Base-by-base conservation (phyloP, 257 asterid genomes). In the Nicotiana undulata region DNA sequence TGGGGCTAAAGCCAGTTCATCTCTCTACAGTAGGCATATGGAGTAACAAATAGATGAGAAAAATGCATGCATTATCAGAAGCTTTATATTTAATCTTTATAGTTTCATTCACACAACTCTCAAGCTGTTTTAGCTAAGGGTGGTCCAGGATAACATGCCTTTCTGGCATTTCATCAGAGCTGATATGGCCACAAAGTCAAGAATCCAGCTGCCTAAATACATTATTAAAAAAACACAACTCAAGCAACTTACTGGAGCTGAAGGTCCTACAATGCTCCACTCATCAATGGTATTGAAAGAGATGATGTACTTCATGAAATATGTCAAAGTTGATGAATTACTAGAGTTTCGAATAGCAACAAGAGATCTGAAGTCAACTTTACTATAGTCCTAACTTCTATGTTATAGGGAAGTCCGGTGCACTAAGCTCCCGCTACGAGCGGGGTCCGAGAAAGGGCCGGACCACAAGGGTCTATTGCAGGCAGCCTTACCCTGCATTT, bases 1-100 rank as follows among this genome's bases (percentile, higher is more conserved):
- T 85, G 87, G 87, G 87, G 85, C 81, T 67, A 81, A 83, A 79
- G 82, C 90, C 97, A 91, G 96, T 87, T 89, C 93, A 91, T 89
- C 64, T 56, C 66, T 56, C 37, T 44, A 82, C 44, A 24, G 61
- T 51, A 20, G 65, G 65, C 63, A 60, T 85, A 85, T 40, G 49
- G 49, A 40, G 49, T 87, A 83, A 88, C 78, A 90, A 88, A 81
- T 83, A 63, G 85, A 88, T 85, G 89, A 90, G 87, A 83, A 90
- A 86, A 56, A 76, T 86, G 85, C 78, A 81, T 77, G 74, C 63
- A 53, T 55, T 60, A 84, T 49, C 40, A 49, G 17, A 29, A 44
- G 89, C 91, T 85, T 91, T 77, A 89, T 87, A 81, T 85, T 40
- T 82, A 81, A 84, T 81, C 81, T 82, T 82, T 72, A 79, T 65